A percentile compares a stretch with the other conserved stretches of the same genome.
phyloP scores from a whole-genome alignment of 768 basidiomycete species.

The Collybia sp. region DNA sequence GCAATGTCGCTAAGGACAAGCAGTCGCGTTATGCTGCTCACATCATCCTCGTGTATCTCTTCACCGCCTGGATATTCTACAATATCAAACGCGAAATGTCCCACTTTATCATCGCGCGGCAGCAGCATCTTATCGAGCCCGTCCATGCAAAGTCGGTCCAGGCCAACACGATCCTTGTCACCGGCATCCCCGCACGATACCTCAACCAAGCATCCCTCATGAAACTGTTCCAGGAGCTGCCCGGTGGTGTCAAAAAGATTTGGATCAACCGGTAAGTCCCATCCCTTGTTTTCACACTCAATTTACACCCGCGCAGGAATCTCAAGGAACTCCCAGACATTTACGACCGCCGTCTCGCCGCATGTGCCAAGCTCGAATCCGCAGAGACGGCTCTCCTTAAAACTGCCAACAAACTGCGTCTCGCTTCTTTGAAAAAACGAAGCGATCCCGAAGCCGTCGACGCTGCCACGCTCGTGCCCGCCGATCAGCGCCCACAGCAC shows the following conservation, averaged over 20 bases:
- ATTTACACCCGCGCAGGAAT: slow-evolving; percentile 39
- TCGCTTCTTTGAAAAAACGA: slow-evolving; percentile 46
- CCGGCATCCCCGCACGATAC: slow-evolving; percentile 79
- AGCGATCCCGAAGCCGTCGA: slow-evolving; percentile 19
- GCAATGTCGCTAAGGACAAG: slow-evolving; percentile 56
- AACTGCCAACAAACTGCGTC: slow-evolving; percentile 68
- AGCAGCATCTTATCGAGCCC: slow-evolving; percentile 74
- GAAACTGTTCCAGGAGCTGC: slow-evolving; percentile 73
- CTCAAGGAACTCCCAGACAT: slow-evolving; percentile 83
- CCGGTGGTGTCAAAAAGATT: slow-evolving; percentile 85
- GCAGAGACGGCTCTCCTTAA: slow-evolving; percentile 79
- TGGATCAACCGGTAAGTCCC: slow-evolving; percentile 82
- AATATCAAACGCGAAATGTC: slow-evolving; percentile 78
- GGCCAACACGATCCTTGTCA: slow-evolving; percentile 87
- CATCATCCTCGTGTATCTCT: slow-evolving; percentile 68
- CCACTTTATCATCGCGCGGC: slow-evolving; percentile 76
- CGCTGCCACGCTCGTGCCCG: slow-evolving; percentile 46
- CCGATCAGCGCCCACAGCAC: slow-evolving; percentile 72
- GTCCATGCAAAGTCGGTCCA: slow-evolving; percentile 74
- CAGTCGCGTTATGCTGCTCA: slow-evolving; percentile 73
- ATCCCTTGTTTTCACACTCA: background rate
- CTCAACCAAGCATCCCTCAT: slow-evolving; percentile 65
- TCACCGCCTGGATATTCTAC: slow-evolving; percentile 89
- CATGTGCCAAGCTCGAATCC: slow-evolving; percentile 76
- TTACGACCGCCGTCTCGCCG: slow-evolving; percentile 70